Evolutionary conservation across 2,329 filamentous ascomycete genomes (phyloP).

Genomic region (Alternaria burnsii): DNA sequence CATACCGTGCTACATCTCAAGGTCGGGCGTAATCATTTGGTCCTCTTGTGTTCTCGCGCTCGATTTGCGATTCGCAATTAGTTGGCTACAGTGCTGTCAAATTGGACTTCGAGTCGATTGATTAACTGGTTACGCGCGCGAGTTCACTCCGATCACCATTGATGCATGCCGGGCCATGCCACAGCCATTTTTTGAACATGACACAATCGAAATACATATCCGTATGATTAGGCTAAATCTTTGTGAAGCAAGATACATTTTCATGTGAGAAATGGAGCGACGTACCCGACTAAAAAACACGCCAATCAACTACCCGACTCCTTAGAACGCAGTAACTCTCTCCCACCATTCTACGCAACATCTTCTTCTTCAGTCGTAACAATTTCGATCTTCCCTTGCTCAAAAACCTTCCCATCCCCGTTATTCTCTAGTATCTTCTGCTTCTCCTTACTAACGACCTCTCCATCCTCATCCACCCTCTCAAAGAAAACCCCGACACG

Average conservation of each 20-base stretch:
- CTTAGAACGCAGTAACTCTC: neutral
- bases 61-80: neutral
- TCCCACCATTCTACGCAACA: neutral
- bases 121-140: neutral
- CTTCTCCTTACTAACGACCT: neutral
- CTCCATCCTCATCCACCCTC: neutral
- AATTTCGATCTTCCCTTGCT: neutral
- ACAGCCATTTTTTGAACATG: neutral
- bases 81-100: neutral
- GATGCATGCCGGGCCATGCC: neutral
- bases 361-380: neutral
- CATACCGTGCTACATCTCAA: neutral
- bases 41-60: neutral
- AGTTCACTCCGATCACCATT: neutral
- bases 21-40: neutral
- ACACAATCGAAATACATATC: neutral
- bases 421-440: too few relatives aligned
- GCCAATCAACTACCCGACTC: neutral
- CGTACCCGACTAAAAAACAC: neutral
- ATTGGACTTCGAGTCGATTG: neutral
- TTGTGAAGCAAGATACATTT: neutral
- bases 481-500: slow-evolving; percentile 7
- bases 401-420: neutral
- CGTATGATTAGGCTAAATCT: neutral
- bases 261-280: neutral